phyloP scores from a whole-genome alignment of 306 rosid species.

The Inga laurina region DNA sequence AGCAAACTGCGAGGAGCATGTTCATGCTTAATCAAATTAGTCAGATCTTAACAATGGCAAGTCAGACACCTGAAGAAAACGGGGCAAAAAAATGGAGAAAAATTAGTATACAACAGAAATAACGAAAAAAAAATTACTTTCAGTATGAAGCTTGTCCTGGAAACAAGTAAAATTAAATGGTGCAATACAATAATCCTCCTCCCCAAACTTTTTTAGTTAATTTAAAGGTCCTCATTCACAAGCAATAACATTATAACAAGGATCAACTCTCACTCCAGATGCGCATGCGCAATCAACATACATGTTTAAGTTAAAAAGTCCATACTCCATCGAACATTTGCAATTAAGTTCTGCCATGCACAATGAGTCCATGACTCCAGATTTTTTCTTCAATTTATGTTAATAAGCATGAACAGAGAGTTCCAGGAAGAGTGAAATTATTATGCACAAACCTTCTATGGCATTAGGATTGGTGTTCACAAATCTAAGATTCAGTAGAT shows the following conservation, averaged over 20 bases:
- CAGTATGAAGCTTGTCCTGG: neutral
- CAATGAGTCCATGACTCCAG: constrained; percentile 4
- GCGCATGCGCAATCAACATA: neutral
- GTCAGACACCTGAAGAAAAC: constrained; percentile 35
- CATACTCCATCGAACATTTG: neutral
- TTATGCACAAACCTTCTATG: constrained; percentile 44
- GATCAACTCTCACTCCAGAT: constrained; percentile 8
- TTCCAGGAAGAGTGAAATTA: neutral
- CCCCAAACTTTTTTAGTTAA: constrained; percentile 11
- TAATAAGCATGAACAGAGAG: neutral
- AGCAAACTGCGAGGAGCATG: constrained; percentile 4
- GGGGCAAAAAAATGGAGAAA: neutral
- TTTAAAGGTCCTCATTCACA: neutral
- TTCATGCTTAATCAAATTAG: constrained; percentile 22
- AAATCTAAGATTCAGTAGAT: constrained; percentile 69
- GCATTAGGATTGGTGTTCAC: constrained; percentile 53
- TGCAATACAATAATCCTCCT: neutral
- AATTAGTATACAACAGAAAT: neutral
- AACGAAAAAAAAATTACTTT: neutral
- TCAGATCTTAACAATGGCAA: constrained; percentile 23
- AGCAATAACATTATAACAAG: neutral
- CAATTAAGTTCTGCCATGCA: constrained; percentile 12
- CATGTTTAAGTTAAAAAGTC: neutral
- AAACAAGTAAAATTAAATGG: constrained; percentile 2
- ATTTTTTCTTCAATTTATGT: constrained; percentile 6